Percentiles rank a stretch among this genome's conserved stretches.
Evolutionary conservation across 2,329 filamentous ascomycete species (phyloP).

Genomic region (Blastomyces parvus): DNA sequence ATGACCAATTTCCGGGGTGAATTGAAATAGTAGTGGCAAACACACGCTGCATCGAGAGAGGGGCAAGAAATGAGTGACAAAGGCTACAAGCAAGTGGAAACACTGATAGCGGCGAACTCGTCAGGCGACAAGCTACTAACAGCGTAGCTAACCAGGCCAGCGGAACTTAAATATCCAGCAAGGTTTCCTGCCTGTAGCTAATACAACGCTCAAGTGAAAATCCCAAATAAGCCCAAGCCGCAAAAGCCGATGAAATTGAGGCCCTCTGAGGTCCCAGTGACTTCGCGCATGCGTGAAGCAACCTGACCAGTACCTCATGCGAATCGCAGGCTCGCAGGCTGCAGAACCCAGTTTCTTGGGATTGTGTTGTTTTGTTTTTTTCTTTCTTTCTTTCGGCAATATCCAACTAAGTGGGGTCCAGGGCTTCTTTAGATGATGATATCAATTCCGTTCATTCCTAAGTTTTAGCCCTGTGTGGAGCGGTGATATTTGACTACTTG

Average conservation of each 20-base stretch:
- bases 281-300: not conserved
- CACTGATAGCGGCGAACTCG: too few species aligned
- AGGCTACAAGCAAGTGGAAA: not conserved
- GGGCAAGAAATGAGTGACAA: too few species aligned
- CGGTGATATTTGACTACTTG: not conserved
- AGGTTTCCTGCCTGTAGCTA: conserved; percentile 2
- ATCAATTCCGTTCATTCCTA: not conserved
- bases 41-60: not conserved
- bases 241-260: conserved; percentile 1
- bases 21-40: not conserved
- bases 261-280: conserved; percentile 1
- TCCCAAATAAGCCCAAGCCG: conserved; percentile 5
- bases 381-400: not conserved
- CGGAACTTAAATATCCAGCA: conserved; percentile 3
- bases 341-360: not conserved
- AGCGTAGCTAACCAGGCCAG: not conserved
- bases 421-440: not conserved
- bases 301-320: not conserved
- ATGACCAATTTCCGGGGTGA: not conserved
- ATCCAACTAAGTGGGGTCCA: not conserved
- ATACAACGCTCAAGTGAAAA: not conserved
- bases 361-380: not conserved
- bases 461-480: not conserved
- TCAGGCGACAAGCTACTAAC: too few species aligned
- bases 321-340: not conserved